Conservation (phyloP, 805 yeast species). For the Candida oleophila region DNA sequence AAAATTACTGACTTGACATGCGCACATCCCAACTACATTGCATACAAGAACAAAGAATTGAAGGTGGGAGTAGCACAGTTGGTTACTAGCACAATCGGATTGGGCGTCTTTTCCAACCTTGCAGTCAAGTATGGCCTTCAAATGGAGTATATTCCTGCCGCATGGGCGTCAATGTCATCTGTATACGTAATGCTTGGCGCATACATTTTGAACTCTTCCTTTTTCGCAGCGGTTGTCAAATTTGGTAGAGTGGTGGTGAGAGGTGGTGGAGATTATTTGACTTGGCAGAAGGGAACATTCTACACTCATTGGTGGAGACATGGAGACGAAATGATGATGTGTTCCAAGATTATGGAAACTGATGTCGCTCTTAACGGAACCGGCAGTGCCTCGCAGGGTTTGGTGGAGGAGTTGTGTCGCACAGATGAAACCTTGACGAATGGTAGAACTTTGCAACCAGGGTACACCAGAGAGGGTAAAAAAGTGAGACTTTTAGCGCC, state of each 20-base stretch:
- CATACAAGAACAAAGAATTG: conserved; percentile 28
- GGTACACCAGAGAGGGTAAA: conserved; percentile 35
- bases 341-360: conserved; percentile 61
- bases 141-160: conserved; percentile 36
- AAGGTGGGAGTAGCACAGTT: conserved; percentile 30
- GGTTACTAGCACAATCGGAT: conserved; percentile 28
- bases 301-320: conserved; percentile 63
- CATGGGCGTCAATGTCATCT: conserved; percentile 38
- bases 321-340: conserved; percentile 68
- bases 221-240: conserved; percentile 39
- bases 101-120: conserved; percentile 38
- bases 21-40: conserved; percentile 52
- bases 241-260: conserved; percentile 37
- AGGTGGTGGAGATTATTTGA: conserved; percentile 51
- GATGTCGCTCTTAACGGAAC: conserved; percentile 58
- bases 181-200: conserved; percentile 48
- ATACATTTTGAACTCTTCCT: conserved; percentile 38
- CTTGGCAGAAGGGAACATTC: conserved; percentile 66
- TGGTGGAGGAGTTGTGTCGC: conserved; percentile 40
- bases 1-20: conserved; percentile 59
- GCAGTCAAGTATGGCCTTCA: conserved; percentile 42
- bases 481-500: conserved; percentile 38
- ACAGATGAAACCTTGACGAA: conserved; percentile 20
- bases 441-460: conserved; percentile 32
- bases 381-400: conserved; percentile 36